A percentile compares a stretch with the other conserved stretches of the same genome.
Conservation (phyloP, 768 basidiomycete genomes). For the Rhodotorula babjevae region DNA sequence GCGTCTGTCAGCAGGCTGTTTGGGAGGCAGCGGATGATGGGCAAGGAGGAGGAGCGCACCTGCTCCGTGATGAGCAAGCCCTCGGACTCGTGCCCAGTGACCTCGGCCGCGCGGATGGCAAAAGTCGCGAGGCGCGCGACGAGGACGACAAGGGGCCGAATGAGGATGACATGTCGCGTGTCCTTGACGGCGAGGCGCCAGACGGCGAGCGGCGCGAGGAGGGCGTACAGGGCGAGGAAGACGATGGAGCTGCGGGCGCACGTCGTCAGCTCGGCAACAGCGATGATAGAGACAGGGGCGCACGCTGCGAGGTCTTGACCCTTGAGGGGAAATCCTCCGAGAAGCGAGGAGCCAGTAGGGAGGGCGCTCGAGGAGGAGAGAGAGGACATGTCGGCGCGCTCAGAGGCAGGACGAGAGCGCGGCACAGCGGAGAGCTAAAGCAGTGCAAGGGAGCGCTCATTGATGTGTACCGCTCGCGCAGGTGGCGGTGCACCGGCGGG, state of each 20-base stretch:
- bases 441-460: not conserved
- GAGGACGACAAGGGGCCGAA: conserved; percentile 14
- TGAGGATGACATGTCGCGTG: not conserved
- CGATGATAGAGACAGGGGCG: not conserved
- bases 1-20: not conserved
- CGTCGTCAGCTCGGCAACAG: no score
- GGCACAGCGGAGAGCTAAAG: not conserved
- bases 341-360: conserved; percentile 2
- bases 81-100: conserved; percentile 43
- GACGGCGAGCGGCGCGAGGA: not conserved
- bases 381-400: conserved; percentile 5
- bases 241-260: conserved; percentile 14
- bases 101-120: conserved; percentile 11
- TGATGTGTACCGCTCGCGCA: no score
- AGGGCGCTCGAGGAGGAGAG: not conserved
- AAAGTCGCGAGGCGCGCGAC: not conserved
- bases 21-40: no score
- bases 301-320: conserved; percentile 26
- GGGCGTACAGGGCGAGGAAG: conserved; percentile 9
- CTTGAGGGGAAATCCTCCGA: conserved; percentile 22
- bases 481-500: no score
- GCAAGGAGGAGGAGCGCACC: not conserved
- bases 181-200: not conserved
- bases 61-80: conserved; percentile 18
- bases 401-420: not conserved